Conservation (phyloP, 2,329 filamentous ascomycete species). For the Ampelomyces quisqualis region DNA sequence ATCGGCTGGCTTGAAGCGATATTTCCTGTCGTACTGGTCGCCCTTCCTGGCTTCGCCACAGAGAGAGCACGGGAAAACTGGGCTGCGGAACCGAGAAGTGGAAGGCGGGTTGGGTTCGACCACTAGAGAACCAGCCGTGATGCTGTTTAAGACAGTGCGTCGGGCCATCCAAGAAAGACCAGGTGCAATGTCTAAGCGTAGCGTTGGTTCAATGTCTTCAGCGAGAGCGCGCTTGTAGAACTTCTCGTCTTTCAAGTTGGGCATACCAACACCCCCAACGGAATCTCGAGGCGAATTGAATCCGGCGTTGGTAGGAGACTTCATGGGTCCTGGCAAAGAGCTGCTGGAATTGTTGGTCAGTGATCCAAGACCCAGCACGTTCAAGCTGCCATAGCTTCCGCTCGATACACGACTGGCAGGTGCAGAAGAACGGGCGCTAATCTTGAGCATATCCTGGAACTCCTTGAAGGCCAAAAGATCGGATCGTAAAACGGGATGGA, state of each 20-base stretch:
- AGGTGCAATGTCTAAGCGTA: slow-evolving; percentile 84
- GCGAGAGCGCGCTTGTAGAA: slow-evolving; percentile 89
- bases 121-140: slow-evolving; percentile 81
- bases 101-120: slow-evolving; percentile 69
- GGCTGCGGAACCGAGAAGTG: slow-evolving; percentile 55
- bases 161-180: slow-evolving; percentile 92
- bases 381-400: slow-evolving; percentile 67
- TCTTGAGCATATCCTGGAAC: slow-evolving; percentile 73
- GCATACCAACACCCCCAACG: slow-evolving; percentile 41
- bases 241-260: slow-evolving; percentile 79
- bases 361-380: slow-evolving; percentile 58
- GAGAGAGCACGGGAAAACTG: slow-evolving; percentile 73
- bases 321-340: slow-evolving; percentile 58
- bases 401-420: slow-evolving; percentile 69
- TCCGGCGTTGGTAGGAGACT: slow-evolving; percentile 33
- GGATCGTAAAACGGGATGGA: slow-evolving; percentile 79
- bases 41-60: slow-evolving; percentile 82
- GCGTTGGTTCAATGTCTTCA: slow-evolving; percentile 92
- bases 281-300: slow-evolving; percentile 43
- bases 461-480: slow-evolving; percentile 82
- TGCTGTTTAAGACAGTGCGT: slow-evolving; percentile 76
- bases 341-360: slow-evolving; percentile 54
- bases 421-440: slow-evolving; percentile 58
- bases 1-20: slow-evolving; percentile 87
- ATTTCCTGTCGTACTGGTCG: slow-evolving; percentile 70